Conservation (phyloP, 768 basidiomycete species). For the Boletus speciosus region DNA sequence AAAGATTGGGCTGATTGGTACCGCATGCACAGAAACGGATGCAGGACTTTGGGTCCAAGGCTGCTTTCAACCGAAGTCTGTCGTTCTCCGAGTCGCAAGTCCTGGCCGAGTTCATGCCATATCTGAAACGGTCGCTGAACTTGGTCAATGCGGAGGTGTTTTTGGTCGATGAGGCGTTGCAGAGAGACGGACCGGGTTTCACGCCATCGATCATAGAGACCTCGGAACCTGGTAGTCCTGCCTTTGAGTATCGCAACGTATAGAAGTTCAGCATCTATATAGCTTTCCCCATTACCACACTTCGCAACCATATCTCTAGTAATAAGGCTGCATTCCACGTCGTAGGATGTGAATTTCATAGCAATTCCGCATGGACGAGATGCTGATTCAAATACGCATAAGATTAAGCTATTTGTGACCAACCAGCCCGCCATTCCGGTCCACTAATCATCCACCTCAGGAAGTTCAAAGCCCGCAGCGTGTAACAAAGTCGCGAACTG, state of each 20-base stretch:
- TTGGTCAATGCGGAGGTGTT: slow-evolving; percentile 69
- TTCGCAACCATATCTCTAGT: neutral
- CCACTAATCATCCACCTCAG: slow-evolving; percentile 2
- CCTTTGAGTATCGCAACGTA: slow-evolving; percentile 85
- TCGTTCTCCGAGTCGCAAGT: slow-evolving; percentile 81
- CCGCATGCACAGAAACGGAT: slow-evolving; percentile 65
- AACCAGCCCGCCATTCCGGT: neutral
- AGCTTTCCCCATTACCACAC: neutral
- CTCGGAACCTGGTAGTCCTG: slow-evolving; percentile 86
- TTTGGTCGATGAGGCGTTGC: slow-evolving; percentile 63
- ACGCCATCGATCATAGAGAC: slow-evolving; percentile 68
- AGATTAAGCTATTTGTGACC: neutral
- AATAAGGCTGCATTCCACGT: neutral
- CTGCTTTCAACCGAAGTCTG: slow-evolving; percentile 78
- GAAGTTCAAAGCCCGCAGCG: slow-evolving; percentile 55
- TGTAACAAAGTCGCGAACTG: slow-evolving; percentile 72
- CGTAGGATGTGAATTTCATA: neutral
- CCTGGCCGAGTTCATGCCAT: slow-evolving; percentile 66
- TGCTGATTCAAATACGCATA: slow-evolving; percentile 4
- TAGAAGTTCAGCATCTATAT: slow-evolving; percentile 6
- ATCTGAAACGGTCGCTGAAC: slow-evolving; percentile 73
- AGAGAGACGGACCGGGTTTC: slow-evolving; percentile 54
- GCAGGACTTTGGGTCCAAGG: slow-evolving; percentile 65
- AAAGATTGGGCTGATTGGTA: neutral
- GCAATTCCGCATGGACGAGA: neutral